Evolutionary conservation across 1,139 yeast genomes (phyloP).

Genomic region (Zygosaccharomyces pseudobailii): DNA sequence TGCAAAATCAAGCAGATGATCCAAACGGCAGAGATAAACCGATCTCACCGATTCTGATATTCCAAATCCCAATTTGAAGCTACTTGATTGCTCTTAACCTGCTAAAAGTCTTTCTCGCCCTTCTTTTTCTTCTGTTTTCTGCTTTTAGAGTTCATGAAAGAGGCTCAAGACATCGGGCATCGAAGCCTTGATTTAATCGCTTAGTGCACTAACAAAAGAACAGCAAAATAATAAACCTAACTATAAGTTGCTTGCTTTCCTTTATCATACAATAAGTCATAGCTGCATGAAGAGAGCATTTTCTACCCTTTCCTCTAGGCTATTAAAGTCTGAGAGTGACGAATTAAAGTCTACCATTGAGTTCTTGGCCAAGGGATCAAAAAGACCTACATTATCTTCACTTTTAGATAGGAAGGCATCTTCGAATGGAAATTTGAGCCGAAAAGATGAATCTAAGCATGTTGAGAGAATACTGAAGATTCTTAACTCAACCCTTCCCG

Average conservation of each 20-base stretch:
- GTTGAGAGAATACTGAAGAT: conserved; percentile 27
- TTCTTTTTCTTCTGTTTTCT: neutral
- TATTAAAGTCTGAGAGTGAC: conserved; percentile 17
- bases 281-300: conserved; percentile 20
- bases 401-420: conserved; percentile 6
- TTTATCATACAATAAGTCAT: too few relatives aligned
- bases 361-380: conserved; percentile 23
- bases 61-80: neutral
- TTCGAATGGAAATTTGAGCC: neutral
- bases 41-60: neutral
- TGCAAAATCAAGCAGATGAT: neutral
- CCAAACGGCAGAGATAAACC: neutral
- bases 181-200: neutral
- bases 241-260: too few relatives aligned
- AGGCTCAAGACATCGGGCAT: neutral
- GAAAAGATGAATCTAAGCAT: conserved; percentile 18
- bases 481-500: conserved; percentile 28
- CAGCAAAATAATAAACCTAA: neutral
- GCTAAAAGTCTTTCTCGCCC: neutral
- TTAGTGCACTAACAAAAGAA: neutral
- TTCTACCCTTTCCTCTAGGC: conserved; percentile 14
- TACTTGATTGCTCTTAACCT: neutral
- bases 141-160: neutral
- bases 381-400: conserved; percentile 11
- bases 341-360: conserved; percentile 25